Evolutionary conservation across 208 protist genomes (phyloP), one percentile per base, ranked within the genome.

Genomic region (Phytomonas sp.): DNA sequence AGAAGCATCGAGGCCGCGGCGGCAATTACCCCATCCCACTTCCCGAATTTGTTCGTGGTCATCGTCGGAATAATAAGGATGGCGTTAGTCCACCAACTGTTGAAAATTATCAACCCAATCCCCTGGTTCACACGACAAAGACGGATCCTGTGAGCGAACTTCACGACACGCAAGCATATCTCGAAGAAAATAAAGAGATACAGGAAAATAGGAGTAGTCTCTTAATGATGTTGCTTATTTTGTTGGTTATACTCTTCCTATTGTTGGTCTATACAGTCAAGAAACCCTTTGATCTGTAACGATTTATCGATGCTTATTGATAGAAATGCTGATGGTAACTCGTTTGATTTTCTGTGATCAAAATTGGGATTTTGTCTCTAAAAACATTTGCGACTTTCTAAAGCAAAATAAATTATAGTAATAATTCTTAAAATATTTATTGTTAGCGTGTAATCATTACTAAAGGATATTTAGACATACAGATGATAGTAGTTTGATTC

Each of bases 1-100:
- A 52, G 16, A 37, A 74, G 0, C 66, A 67, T 32, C 30, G 72
- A 14, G 74, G 74, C 33, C 63, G 78, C 2, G 26, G 77, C 11
- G 42, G 66, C 16, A 66, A 72, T 0, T 36, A 59, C 29, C 33
- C 59, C 12, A 40, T 7, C 6, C 36, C 29, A 4, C n/a, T 29
- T 37, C 49, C 66, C 5, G 29, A 60, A 34, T 61, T 36, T 8
- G 40, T 29, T 52, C 23, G 12, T 72, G 60, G 33, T 36, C 26
- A 32, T 60, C 30, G 19, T 67, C 23, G n/a, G 29, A 26, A 37
- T 40, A 33, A 4, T 66, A 31, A 67, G 72, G 33, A 60, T 63
- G 63, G 29, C 11, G 52, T 26, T 75, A n/a, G 62, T 66, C 63
- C 71, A 23, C 59, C 77, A 37, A 0, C 49, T 40, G 40, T 49